A percentile compares a stretch with the other conserved stretches of the same genome.
Evolutionary conservation across 345 rosid genomes (phyloP).

Genomic region (Cardiospermum halicacabum): DNA sequence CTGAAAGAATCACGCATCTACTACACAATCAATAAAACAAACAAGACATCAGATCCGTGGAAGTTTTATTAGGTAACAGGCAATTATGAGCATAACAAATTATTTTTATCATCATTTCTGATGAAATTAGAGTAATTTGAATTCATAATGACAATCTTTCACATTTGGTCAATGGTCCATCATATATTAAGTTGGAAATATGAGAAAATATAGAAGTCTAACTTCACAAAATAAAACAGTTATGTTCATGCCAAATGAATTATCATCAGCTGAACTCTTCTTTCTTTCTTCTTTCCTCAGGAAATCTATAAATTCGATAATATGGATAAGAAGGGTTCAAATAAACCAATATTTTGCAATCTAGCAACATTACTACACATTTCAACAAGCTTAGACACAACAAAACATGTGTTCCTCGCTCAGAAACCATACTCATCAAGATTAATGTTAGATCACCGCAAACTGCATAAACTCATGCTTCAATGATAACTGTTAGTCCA

Average conservation of each 20-base stretch:
- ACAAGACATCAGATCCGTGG: constrained; percentile 8
- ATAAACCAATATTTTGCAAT: background rate
- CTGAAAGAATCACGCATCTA: background rate
- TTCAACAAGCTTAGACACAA: constrained; percentile 7
- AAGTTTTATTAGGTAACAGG: constrained; percentile 7
- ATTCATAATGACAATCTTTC: background rate
- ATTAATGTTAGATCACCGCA: background rate
- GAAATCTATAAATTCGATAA: background rate
- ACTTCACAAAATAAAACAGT: background rate
- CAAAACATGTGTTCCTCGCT: background rate
- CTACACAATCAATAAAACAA: constrained; percentile 7
- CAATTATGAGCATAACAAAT: constrained; percentile 12
- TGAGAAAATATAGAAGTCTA: background rate
- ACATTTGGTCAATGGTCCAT: background rate
- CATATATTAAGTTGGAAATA: background rate
- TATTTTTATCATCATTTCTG: background rate
- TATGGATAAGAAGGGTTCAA: background rate
- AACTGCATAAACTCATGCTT: background rate
- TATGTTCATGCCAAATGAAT: background rate
- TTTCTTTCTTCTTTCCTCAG: background rate
- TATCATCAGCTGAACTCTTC: background rate
- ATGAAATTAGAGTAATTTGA: background rate
- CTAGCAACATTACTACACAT: background rate
- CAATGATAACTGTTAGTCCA: background rate
- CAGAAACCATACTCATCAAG: background rate